phyloP scores from a whole-genome alignment of 2,329 filamentous ascomycete genomes.

The Colletotrichum tamarilloi region DNA sequence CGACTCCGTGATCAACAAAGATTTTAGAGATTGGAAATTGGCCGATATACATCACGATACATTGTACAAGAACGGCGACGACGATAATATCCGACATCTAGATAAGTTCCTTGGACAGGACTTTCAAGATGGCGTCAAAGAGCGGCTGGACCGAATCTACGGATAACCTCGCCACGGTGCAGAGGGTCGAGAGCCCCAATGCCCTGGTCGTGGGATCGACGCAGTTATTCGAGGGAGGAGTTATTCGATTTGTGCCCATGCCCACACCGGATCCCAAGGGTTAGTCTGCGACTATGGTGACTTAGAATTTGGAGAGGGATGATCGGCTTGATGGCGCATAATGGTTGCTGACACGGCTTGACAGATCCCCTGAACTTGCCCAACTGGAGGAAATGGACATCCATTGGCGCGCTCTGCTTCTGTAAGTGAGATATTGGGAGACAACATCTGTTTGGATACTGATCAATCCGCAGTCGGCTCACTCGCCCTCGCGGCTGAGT shows the following conservation, averaged over 20 bases:
- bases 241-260: slow-evolving; percentile 41
- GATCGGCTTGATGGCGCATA: background rate
- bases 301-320: background rate
- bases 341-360: slow-evolving; percentile 2
- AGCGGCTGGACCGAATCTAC: slow-evolving; percentile 38
- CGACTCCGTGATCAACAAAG: slow-evolving; percentile 1
- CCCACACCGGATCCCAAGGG: slow-evolving; percentile 46
- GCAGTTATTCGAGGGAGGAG: slow-evolving; percentile 38
- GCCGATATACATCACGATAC: background rate
- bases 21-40: background rate
- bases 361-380: slow-evolving; percentile 46
- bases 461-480: slow-evolving; percentile 27
- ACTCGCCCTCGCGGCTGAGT: slow-evolving; percentile 35
- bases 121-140: slow-evolving; percentile 32
- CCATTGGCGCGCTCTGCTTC: slow-evolving; percentile 43
- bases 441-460: background rate
- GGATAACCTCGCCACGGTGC: slow-evolving; percentile 36
- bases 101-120: slow-evolving; percentile 5
- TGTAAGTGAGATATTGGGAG: slow-evolving; percentile 39
- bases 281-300: background rate
- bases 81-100: slow-evolving; percentile 1
- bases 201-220: slow-evolving; percentile 41
- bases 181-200: slow-evolving; percentile 36
- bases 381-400: slow-evolving; percentile 45
- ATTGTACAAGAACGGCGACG: background rate